These are phyloP conservation scores for Xylaria sp. DNA, from an alignment of 2,329 filamentous ascomycete species.

Conservation along the genomic window DNA sequence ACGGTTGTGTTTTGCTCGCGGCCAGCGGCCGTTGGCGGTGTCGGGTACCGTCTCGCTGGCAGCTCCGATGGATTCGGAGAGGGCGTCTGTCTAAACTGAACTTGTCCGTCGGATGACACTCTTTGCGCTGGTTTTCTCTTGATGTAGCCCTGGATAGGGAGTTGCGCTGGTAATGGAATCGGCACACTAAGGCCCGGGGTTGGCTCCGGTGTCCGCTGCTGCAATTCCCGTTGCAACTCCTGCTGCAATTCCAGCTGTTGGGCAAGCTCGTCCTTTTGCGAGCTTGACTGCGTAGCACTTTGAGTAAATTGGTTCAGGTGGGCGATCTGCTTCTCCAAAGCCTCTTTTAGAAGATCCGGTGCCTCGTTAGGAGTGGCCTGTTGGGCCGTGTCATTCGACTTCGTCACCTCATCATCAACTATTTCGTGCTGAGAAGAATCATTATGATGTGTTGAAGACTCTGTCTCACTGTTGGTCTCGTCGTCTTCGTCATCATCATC, in stretches of 20 bases:
- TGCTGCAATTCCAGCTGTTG: conserved; percentile 2
- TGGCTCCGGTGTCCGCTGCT: conserved; percentile 7
- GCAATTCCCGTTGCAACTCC: conserved; percentile 1
- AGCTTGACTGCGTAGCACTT: conserved; percentile 2
- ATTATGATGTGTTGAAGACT: no score
- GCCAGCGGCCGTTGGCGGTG: conserved; percentile 4
- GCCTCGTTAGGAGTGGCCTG: conserved; percentile 10
- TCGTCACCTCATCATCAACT: neutral
- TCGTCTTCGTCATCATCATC: neutral
- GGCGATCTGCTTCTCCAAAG: conserved; percentile 27
- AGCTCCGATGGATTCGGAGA: conserved; percentile 23
- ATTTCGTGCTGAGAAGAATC: neutral
- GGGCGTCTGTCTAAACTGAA: conserved; percentile 21
- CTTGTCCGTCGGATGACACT: conserved; percentile 10
- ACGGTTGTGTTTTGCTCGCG: conserved; percentile 7
- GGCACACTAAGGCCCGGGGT: neutral
- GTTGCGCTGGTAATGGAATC: conserved; percentile 13
- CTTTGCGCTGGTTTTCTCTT: conserved; percentile 28
- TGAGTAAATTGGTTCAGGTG: conserved; percentile 24
- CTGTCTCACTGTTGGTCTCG: neutral
- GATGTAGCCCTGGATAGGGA: conserved; percentile 24
- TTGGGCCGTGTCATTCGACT: no score
- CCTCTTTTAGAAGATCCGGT: conserved; percentile 25
- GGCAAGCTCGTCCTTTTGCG: neutral
- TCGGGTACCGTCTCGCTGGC: conserved; percentile 13